Evolutionary conservation across 1,284 basidiomycete genomes (phyloP).

Genomic region (Neolentinus lepideus): DNA sequence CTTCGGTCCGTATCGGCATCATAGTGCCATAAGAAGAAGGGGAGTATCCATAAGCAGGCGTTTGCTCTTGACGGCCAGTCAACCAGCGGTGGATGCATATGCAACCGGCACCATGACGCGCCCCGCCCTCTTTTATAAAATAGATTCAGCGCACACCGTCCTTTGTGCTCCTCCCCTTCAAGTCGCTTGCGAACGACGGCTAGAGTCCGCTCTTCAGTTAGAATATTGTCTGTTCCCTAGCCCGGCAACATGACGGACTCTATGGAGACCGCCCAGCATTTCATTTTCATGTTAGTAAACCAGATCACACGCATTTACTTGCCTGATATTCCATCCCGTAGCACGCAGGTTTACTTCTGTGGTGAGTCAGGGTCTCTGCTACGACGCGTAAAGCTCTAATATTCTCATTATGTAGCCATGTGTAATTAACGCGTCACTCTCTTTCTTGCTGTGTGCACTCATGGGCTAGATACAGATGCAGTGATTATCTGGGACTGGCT

Average conservation of each 20-base stretch:
- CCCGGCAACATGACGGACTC: constrained; percentile 29
- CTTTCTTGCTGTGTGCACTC: constrained; percentile 13
- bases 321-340: constrained; percentile 13
- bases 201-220: neutral
- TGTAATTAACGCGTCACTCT: constrained; percentile 39
- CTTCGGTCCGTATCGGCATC: neutral
- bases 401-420: constrained; percentile 46
- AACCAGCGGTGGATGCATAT: neutral
- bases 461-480: constrained; percentile 41
- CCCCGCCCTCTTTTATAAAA: neutral
- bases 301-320: constrained; percentile 20
- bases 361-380: constrained; percentile 36
- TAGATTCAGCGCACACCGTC: neutral
- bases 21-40: neutral
- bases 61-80: neutral
- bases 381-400: constrained; percentile 13
- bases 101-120: neutral
- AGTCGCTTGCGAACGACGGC: neutral
- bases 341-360: constrained; percentile 76
- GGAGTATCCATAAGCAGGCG: neutral
- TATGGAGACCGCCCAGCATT: constrained; percentile 34
- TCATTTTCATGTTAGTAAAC: constrained; percentile 41
- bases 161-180: neutral
- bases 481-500: constrained; percentile 80
- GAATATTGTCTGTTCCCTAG: neutral